Evolutionary conservation across 2,329 filamentous ascomycete genomes (phyloP).

Genomic region (Bipolaris victoriae): DNA sequence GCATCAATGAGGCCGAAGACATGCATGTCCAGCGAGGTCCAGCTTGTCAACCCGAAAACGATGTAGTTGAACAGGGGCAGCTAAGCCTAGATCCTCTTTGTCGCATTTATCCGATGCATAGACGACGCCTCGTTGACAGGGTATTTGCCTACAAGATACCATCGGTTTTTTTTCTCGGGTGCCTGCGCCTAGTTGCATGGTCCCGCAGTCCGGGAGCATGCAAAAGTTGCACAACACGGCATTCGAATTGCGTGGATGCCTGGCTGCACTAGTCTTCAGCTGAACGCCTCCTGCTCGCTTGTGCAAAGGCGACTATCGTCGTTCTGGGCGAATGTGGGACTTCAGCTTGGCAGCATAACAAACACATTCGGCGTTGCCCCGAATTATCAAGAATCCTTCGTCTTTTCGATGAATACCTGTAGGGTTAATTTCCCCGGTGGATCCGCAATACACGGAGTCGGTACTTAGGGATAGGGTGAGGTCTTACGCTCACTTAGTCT

Average conservation of each 20-base stretch:
- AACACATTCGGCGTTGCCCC: too few relatives aligned
- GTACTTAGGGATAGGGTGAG: neutral
- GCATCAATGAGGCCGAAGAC: neutral
- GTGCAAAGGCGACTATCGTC: neutral
- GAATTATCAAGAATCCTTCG: neutral
- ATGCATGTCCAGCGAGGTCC: slow-evolving; percentile 10
- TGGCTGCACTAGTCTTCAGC: neutral
- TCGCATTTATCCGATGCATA: slow-evolving; percentile 11
- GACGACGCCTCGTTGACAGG: neutral
- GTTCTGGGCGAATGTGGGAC: neutral
- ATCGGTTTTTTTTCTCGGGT: neutral
- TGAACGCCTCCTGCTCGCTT: neutral
- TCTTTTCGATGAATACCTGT: neutral
- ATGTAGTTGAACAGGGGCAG: slow-evolving; percentile 2
- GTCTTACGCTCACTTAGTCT: too few relatives aligned
- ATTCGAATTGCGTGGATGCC: neutral
- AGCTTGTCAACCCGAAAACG: neutral
- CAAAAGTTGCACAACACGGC: neutral
- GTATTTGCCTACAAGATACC: neutral
- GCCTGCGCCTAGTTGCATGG: neutral
- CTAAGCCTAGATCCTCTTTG: neutral
- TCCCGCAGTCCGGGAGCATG: neutral
- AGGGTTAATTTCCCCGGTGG: neutral
- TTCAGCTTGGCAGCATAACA: neutral
- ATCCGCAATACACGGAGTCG: neutral